Percentiles rank a stretch among this genome's conserved stretches.
Conservation (phyloP, 2,329 filamentous ascomycete genomes). For the Diplodia corticola region DNA sequence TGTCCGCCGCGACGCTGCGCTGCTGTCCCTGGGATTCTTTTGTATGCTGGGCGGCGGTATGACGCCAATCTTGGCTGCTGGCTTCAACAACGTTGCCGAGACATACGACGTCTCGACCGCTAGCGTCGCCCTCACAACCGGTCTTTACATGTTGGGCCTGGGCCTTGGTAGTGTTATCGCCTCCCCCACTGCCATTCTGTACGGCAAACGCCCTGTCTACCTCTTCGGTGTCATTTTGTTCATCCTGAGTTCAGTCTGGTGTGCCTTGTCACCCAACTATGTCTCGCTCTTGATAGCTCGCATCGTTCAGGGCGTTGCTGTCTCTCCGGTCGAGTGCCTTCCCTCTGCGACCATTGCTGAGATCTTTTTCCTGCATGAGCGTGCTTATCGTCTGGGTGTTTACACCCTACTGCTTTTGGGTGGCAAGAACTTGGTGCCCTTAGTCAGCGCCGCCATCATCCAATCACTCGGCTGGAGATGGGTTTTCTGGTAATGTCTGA, state of each 20-base stretch:
- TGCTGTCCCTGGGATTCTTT: conserved; percentile 84
- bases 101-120: conserved; percentile 67
- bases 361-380: conserved; percentile 93
- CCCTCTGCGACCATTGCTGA: conserved; percentile 93
- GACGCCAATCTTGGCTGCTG: conserved; percentile 85
- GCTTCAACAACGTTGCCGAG: conserved; percentile 76
- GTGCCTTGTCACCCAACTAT: conserved; percentile 79
- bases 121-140: conserved; percentile 80
- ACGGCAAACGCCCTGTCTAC: conserved; percentile 88
- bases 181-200: conserved; percentile 88
- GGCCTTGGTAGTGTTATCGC: conserved; percentile 81
- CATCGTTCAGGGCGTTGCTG: conserved; percentile 82
- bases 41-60: conserved; percentile 93
- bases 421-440: conserved; percentile 85
- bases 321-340: conserved; percentile 88
- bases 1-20: conserved; percentile 75
- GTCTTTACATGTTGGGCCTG: conserved; percentile 90
- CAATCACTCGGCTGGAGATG: conserved; percentile 78
- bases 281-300: conserved; percentile 76
- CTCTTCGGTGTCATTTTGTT: conserved; percentile 76
- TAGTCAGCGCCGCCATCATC: conserved; percentile 85
- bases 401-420: conserved; percentile 87
- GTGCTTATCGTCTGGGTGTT: conserved; percentile 88
- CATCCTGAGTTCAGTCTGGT: conserved; percentile 76
- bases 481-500: conserved; percentile 72